Evolutionary conservation across 2,329 filamentous ascomycete species (phyloP), one percentile per base, ranked within the genome.

Genomic region (Fusarium udum): DNA sequence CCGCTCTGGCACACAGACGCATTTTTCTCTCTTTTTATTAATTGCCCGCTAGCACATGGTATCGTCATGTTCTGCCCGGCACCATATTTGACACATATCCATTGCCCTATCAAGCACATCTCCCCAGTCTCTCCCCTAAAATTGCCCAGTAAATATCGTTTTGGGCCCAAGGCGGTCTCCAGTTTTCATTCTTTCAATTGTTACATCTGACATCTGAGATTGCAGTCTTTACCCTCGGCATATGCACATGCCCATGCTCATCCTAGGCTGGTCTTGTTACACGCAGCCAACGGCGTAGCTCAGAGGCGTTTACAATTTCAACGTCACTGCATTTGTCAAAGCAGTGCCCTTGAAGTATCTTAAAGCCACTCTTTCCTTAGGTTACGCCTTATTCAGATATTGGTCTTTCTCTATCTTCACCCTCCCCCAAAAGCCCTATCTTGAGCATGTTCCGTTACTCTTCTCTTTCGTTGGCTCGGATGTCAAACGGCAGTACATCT

Each of bases 191-290:
- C 37, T 65, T 58, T 73, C 65, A 53, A 55, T 64, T 64, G 67
- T 75, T 73, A 60, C 64, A 67, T 75, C 53, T 68, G 71, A 61
- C 73, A 70, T 53, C 62, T 67, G 46, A 53, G 60, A 69, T 73
- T 72, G 51, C 58, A 59, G 70, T 62, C 67, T 74, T 71, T 67
- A 62, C 59, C 72, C 73, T 77, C 75, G 74, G 75, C 74, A 77
- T 75, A 77, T 77, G 77, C 75, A 77, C 61, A 74, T 72, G 59
- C 48, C 73, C 75, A 76, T 77, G 69, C 67, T 66, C 64, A 72
- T 66, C 64, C 61, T 49, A 68, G 46, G 56, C 65, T 74, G 65
- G 66, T 37, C 63, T 64, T 70, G 69, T 76, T 76, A 71, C 75
- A 75, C 68, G 62, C 72, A 73, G 59, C 72, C 64, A 74, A 75